Conservation (phyloP, 1,284 basidiomycete species). For the Flammula alnicola region DNA sequence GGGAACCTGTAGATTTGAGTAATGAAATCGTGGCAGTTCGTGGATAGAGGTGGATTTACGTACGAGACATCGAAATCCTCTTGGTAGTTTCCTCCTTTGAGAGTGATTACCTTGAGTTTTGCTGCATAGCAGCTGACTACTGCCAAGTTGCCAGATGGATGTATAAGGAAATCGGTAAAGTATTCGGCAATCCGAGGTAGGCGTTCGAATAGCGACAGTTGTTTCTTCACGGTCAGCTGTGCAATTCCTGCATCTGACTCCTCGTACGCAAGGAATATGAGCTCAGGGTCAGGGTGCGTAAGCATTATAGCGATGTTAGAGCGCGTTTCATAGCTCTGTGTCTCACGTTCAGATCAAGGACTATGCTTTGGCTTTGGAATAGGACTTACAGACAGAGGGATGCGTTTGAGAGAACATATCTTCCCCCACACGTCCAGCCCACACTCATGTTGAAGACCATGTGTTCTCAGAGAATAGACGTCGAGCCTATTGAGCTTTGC, state of each 20-base stretch:
- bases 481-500: conserved; percentile 68
- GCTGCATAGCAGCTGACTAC: conserved; percentile 69
- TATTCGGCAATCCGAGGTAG: conserved; percentile 65
- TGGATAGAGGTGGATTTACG: conserved; percentile 31
- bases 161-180: conserved; percentile 64
- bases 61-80: conserved; percentile 69
- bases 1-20: conserved; percentile 53
- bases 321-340: conserved; percentile 44
- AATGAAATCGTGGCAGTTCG: background rate
- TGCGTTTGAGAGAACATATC: conserved; percentile 55
- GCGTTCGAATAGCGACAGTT: conserved; percentile 58
- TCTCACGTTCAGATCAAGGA: conserved; percentile 11
- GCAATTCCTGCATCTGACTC: conserved; percentile 39
- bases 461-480: conserved; percentile 61
- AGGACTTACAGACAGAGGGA: conserved; percentile 55
- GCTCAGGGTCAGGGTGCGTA: conserved; percentile 74
- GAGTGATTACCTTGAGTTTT: conserved; percentile 63
- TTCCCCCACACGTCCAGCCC: conserved; percentile 68
- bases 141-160: conserved; percentile 63
- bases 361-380: background rate
- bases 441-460: conserved; percentile 62
- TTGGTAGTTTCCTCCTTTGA: conserved; percentile 57
- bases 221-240: conserved; percentile 44
- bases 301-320: conserved; percentile 66
- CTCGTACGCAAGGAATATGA: conserved; percentile 61